Base-by-base conservation (phyloP, 2,329 filamentous ascomycete species). In the Dothidotthia symphoricarpi region DNA sequence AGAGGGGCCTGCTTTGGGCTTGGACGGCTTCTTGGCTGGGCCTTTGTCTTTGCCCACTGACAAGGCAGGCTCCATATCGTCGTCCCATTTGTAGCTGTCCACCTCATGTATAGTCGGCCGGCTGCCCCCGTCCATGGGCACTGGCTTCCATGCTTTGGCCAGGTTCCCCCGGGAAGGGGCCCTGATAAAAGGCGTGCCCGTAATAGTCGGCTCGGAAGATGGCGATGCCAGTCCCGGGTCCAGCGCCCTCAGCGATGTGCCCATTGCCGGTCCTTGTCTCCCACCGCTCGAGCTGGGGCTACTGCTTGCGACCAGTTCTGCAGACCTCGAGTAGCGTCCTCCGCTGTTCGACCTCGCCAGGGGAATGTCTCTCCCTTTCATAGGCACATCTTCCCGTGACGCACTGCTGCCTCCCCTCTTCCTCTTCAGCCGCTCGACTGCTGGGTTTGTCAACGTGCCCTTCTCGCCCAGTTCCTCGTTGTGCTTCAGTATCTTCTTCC, bases 131-230 rank as follows among this genome's bases (percentile, higher is more conserved):
- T 62, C 50, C 33, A 51, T 33, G 14, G 53, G 46, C 37, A 49
- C 39, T 41, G 57, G 46, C 24, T 44, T 52, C 47, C 52, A 55
- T 13, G 49, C 38, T 25, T 54, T 52, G 5, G 54, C 30, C 6
- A 66, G 11, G 13, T 67, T 68, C 15, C 59, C 67, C 24, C 71
- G 60, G 5, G 71, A 71, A 13, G 74, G 73, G 3, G 73, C 71
- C 42, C 75, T 61, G 15, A 75, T 69, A 48, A 77, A 77, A 1
- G 75, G 75, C 2, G 67, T 76, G 1, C 75, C 73, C 6, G 74
- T 77, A 0, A 64, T 71, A 3, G 63, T 43, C 16, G 61, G 39
- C 16, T 57, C 59, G 19, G 53, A 36, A 9, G 44, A 29, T n/a
- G 61, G 56, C 9, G 61, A 64, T 11, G 43, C 44, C 9, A 63